Evolutionary conservation across 2,329 filamentous ascomycete species (phyloP), one percentile per base, ranked within the genome.

Genomic region (Calonectria naviculata): DNA sequence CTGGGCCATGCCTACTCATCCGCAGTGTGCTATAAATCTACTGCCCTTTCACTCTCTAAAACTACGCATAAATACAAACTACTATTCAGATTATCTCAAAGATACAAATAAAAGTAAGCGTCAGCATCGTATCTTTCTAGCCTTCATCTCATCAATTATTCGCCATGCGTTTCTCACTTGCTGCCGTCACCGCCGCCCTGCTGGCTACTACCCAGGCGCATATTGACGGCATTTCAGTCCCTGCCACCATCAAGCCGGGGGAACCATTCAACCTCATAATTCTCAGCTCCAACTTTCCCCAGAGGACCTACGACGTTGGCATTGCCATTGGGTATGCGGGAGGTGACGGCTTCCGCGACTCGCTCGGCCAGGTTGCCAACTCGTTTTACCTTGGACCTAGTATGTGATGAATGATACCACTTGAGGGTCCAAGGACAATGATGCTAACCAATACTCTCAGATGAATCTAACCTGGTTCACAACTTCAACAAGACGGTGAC

Each of bases 221-320:
- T 72, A 86, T 88, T 71, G 74, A 75, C 69, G 85, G 85, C 79
- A 83, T 87, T 75, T 76, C 81, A 19, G 80, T 84, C 19, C 86
- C 86, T 3, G 67, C 79, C 10, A 85, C 81, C 46, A 81, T 87
- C 71, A 78, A 77, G 36, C 81, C 84, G 4, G 84, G 83, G 71
- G 73, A 78, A 28, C 75, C 79, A 46, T 83, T 86, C 78, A 75
- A 80, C 31, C 80, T 84, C 75, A 80, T 80, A 28, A 81, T 88
- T 72, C 58, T 80, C 52, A 84, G 82, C 46, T 78, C 83, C 60
- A 81, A 82, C 79, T 87, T 86, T 80, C 84, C 85, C 77, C 85
- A 87, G 76, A 65, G 79, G 61, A 83, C 86, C 38, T 77, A 81
- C 73, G 85, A 88, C 71, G 78, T 88, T 2, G 81, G 85, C 64